These are phyloP conservation scores for Nemania sp. DNA, from an alignment of 2,329 filamentous ascomycete species.

Conservation along the genomic window DNA sequence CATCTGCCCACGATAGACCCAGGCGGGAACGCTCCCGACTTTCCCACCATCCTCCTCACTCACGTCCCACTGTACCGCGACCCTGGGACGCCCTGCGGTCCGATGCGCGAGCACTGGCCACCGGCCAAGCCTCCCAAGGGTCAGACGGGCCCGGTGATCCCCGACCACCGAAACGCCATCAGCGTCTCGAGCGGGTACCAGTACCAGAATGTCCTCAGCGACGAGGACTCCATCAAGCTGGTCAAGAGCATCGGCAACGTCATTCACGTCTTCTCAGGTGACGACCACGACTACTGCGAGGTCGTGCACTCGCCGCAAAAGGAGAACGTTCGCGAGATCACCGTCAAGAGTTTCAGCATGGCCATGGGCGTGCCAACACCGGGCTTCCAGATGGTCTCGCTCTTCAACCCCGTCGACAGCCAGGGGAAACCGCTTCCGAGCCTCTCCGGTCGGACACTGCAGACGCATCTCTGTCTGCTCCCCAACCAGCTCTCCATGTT, in stretches of 20 bases:
- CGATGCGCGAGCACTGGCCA: conserved; percentile 81
- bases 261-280: conserved; percentile 86
- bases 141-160: conserved; percentile 56
- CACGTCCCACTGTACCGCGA: conserved; percentile 89
- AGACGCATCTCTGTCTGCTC: conserved; percentile 88
- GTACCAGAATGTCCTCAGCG: conserved; percentile 91
- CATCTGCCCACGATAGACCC: conserved; percentile 47
- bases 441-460: conserved; percentile 63
- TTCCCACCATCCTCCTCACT: conserved; percentile 86
- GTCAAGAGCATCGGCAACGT: conserved; percentile 81
- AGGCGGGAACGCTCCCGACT: conserved; percentile 57
- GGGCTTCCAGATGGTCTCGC: conserved; percentile 83
- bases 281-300: conserved; percentile 98
- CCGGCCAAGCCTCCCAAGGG: conserved; percentile 66
- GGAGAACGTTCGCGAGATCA: conserved; percentile 76
- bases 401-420: conserved; percentile 87
- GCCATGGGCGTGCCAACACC: conserved; percentile 92
- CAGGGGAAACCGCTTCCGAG: conserved; percentile 54
- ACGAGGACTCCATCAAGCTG: conserved; percentile 74
- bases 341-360: conserved; percentile 93
- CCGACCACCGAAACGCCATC: conserved; percentile 78
- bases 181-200: conserved; percentile 81
- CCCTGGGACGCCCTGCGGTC: conserved; percentile 84
- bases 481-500: conserved; percentile 87
- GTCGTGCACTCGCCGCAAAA: conserved; percentile 75